Conservation (phyloP, 192 early-diverging fungal genomes). For the Linderina pennispora region DNA sequence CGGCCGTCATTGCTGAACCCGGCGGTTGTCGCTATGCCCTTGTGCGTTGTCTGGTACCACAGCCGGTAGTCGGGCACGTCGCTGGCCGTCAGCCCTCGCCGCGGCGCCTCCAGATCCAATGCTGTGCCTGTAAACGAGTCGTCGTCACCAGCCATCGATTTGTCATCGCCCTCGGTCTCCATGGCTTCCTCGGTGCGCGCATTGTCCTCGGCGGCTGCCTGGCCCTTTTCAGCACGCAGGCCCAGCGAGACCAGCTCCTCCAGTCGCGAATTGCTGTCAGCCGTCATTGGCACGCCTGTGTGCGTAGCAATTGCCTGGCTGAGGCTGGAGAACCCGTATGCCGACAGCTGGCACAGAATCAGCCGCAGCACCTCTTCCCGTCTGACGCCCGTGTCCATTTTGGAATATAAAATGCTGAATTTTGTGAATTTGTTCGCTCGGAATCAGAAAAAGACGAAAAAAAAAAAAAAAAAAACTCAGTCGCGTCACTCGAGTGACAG, state of each 20-base stretch:
- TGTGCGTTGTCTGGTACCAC: slow-evolving; percentile 76
- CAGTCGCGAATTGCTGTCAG: slow-evolving; percentile 55
- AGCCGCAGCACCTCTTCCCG: slow-evolving; percentile 35
- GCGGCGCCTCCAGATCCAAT: slow-evolving; percentile 11
- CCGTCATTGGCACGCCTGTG: slow-evolving; percentile 56
- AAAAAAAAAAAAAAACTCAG: too few species aligned
- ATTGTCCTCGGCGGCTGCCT: slow-evolving; percentile 3
- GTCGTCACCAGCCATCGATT: slow-evolving; percentile 9
- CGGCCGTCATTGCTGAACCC: slow-evolving; percentile 62
- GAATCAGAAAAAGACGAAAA: too few species aligned
- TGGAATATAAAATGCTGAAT: too few species aligned
- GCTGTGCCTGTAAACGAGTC: slow-evolving; percentile 12
- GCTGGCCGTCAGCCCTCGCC: slow-evolving; percentile 1
- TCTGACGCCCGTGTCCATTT: too few species aligned
- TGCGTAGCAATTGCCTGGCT: slow-evolving; percentile 57
- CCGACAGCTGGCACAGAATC: slow-evolving; percentile 45
- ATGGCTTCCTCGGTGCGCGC: not conserved
- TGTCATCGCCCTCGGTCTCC: not conserved
- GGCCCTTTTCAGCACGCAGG: slow-evolving; percentile 29
- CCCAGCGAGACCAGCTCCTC: slow-evolving; percentile 59
- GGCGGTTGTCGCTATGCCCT: slow-evolving; percentile 60
- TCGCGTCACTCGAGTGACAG: too few species aligned
- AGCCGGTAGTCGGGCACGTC: slow-evolving; percentile 51
- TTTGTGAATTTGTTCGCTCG: too few species aligned
- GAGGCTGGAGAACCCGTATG: slow-evolving; percentile 50